Evolutionary conservation across 2,329 filamentous ascomycete genomes (phyloP), one percentile per base, ranked within the genome.

Genomic region (Colletotrichum cordylinicola): DNA sequence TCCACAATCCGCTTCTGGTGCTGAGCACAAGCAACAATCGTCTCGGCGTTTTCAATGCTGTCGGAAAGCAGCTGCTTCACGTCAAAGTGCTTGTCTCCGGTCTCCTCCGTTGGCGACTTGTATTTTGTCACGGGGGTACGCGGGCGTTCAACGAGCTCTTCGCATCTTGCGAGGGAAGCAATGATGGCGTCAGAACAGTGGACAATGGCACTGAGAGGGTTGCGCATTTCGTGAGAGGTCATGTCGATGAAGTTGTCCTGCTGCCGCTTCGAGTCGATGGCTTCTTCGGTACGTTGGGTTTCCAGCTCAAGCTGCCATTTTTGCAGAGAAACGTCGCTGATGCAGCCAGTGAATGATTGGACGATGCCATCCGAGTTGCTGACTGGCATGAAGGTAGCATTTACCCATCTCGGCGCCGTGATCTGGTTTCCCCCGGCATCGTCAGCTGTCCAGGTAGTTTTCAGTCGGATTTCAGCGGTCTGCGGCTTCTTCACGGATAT

Each of bases 181-280:
- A 90, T 88, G 35, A 95, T 94, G 70, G 93, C 92, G 77, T 95
- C 94, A 2, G 93, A 93, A 80, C 93, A 95, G 81, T 95, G 93
- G 33, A 95, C 85, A 21, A 95, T 95, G 1, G 93, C 94, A 58
- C 90, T 93, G 31, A 95, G 85, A 1, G 94, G 94, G 79, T 95
- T 95, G 31, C 93, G 89, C 90, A 94, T 93, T 81, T 94, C 93
- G 81, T 94, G 93, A 16, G 91, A 91, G 2, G 90, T 91, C 86
- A 95, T 95, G 82, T 95, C 94, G 80, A 96, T 95, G 79, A 96
- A 96, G 78, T 94, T 94, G 79, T 96, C 94, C 80, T 96, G 95
- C 80, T 94, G 93, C 7, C 93, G 86, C 79, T 90, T 91, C 35
- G 89, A 88, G 80, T 91, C 89, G 31, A 92, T 87, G 2, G 90